phyloP scores from a whole-genome alignment of 768 basidiomycete species.

The Dentipellis sp. region DNA sequence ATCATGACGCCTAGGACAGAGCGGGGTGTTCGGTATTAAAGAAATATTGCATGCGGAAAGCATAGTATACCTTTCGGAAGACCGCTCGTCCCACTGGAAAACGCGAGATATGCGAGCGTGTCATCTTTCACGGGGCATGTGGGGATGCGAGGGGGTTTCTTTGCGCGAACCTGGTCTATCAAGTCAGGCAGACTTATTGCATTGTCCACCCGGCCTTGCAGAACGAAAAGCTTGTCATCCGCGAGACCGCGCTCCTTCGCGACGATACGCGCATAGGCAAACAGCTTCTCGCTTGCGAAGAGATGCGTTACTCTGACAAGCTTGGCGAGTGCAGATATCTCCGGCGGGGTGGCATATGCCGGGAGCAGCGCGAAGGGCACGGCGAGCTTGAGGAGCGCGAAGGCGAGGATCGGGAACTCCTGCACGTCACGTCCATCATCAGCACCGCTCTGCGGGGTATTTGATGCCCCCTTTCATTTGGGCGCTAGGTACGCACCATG shows the following conservation, averaged over 20 bases:
- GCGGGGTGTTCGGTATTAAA: not conserved
- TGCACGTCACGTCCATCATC: slow-evolving; percentile 15
- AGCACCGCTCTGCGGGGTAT: not conserved
- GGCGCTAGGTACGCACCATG: slow-evolving; percentile 21
- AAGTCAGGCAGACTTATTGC: slow-evolving; percentile 36
- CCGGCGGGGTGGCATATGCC: slow-evolving; percentile 44
- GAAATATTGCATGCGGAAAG: not conserved
- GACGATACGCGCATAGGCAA: slow-evolving; percentile 31
- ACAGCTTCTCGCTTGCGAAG: slow-evolving; percentile 40
- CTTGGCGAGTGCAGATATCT: slow-evolving; percentile 41
- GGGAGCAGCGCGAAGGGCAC: slow-evolving; percentile 50
- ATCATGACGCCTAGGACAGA: slow-evolving; percentile 53
- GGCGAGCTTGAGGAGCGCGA: slow-evolving; percentile 38
- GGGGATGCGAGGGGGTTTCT: slow-evolving; percentile 30
- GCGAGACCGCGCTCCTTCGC: slow-evolving; percentile 26
- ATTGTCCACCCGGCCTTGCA: slow-evolving; percentile 34
- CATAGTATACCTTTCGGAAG: slow-evolving; percentile 52
- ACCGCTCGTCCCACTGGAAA: slow-evolving; percentile 74
- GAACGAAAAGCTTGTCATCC: slow-evolving; percentile 36
- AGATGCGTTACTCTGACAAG: slow-evolving; percentile 40
- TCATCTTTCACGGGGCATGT: slow-evolving; percentile 39
- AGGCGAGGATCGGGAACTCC: slow-evolving; percentile 47
- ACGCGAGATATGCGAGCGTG: slow-evolving; percentile 61
- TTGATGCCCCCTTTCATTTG: not conserved
- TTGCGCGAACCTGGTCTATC: slow-evolving; percentile 28